Evolutionary conservation across 2,329 filamentous ascomycete species (phyloP), one percentile per base, ranked within the genome.

Genomic region (Lecanicillium sp.): DNA sequence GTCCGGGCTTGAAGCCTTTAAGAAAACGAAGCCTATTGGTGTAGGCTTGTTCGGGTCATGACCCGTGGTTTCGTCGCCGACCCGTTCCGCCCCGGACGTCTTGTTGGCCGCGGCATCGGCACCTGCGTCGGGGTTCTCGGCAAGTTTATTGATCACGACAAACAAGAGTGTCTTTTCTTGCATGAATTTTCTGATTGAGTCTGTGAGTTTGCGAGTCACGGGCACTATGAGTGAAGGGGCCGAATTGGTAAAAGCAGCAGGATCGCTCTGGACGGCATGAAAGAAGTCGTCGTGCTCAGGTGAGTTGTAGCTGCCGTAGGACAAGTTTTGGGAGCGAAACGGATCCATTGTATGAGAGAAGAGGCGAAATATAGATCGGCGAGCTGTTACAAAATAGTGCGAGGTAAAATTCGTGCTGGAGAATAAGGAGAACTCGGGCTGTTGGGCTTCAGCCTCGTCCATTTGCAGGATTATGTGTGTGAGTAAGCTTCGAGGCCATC

Each of bases 221-320:
- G 29, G 37, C 6, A 19, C 20, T 4, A 33, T 2, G 3, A 33
- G 15, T 5, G 36, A 22, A 4, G 36, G 27, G 17, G 28, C 15
- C 3, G 36, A 31, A 28, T 18, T 37, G 8, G 30, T 18, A 13
- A 31, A 29, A 14, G 36, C 36, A 2, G 30, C 12, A 4, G 36
- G 36, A 7, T 37, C 36, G 17, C 10, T 31, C 12, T 37, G 36
- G 12, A 37, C 13, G 2, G 18, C 9, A n/a, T 13, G 27, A 10
- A 37, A 31, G 10, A 37, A 37, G 9, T 15, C 36, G 12, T 31
- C 36, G n/a, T 37, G 36, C n/a, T 31, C 18, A 11, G n/a, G 27
- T 9, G 36, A 14, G 13, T 37, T 18, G 36, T 37, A 37, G 13
- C 13, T 28, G 9, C 36, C 17, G 17, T 37, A 37, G n/a, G 29